These are phyloP conservation scores for Pseudogymnoascus sp. DNA, from an alignment of 2,329 filamentous ascomycete species.

Conservation along the genomic window DNA sequence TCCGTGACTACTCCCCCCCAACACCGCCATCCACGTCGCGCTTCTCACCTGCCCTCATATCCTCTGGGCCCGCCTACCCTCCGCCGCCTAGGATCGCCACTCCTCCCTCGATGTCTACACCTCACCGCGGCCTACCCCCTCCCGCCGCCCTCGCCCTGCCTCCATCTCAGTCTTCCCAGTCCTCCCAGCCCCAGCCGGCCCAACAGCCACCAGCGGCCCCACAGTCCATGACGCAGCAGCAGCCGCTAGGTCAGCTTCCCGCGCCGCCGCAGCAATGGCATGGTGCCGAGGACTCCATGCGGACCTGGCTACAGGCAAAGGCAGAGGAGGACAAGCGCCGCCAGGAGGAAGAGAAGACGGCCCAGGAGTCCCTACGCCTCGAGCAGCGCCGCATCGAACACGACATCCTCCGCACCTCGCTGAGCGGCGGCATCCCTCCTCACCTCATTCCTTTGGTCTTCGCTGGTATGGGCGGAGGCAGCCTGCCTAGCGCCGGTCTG, in stretches of 20 bases:
- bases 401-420: conserved; percentile 61
- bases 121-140: conserved; percentile 61
- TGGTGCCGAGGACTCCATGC: conserved; percentile 61
- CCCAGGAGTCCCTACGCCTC: conserved; percentile 55
- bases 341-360: conserved; percentile 65
- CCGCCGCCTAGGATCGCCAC: conserved; percentile 37
- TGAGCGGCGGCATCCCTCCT: conserved; percentile 63
- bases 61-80: conserved; percentile 26
- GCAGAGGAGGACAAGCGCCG: conserved; percentile 64
- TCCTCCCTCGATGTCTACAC: conserved; percentile 56
- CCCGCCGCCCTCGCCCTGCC: conserved; percentile 58
- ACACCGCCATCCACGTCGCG: conserved; percentile 33
- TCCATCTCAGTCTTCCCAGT: conserved; percentile 59
- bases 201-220: conserved; percentile 13
- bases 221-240: conserved; percentile 29
- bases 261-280: conserved; percentile 58
- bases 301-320: conserved; percentile 61
- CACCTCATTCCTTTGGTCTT: conserved; percentile 69
- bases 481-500: conserved; percentile 50
- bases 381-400: conserved; percentile 68
- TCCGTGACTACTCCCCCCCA: conserved; percentile 40
- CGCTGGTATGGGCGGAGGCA: conserved; percentile 59
- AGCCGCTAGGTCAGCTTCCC: conserved; percentile 48
- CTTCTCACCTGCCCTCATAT: conserved; percentile 33
- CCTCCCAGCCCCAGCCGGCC: conserved; percentile 45